phyloP scores from a whole-genome alignment of 2,329 filamentous ascomycete genomes.

The Paradendryphiella salina region DNA sequence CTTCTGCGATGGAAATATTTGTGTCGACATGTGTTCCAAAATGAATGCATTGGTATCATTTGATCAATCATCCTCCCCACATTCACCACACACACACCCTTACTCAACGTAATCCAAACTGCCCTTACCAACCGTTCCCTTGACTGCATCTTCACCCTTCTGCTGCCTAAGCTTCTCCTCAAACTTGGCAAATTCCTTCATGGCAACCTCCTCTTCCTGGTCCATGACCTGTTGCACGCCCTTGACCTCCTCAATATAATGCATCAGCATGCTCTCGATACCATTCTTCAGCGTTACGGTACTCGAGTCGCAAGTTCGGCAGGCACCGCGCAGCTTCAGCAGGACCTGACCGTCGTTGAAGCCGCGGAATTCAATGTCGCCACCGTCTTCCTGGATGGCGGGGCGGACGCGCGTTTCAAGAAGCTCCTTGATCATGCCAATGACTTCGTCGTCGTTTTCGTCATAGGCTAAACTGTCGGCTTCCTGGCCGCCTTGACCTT shows the following conservation, averaged over 20 bases:
- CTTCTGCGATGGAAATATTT: too few species aligned
- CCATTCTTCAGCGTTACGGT: constrained; percentile 97
- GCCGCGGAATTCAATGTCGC: constrained; percentile 92
- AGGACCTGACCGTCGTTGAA: constrained; percentile 85
- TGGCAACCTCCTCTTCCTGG: constrained; percentile 84
- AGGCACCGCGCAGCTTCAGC: constrained; percentile 87
- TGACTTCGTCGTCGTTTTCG: constrained; percentile 89
- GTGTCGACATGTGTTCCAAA: not conserved
- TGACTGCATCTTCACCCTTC: constrained; percentile 57
- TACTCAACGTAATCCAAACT: constrained; percentile 56
- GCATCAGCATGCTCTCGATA: constrained; percentile 97
- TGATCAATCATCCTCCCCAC: not conserved
- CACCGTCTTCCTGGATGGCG: constrained; percentile 95
- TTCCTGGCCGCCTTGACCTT: constrained; percentile 55
- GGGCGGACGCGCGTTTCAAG: constrained; percentile 93
- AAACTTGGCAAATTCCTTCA: constrained; percentile 90
- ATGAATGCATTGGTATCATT: constrained; percentile 11
- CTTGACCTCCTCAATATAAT: constrained; percentile 91
- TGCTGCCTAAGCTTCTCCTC: constrained; percentile 77
- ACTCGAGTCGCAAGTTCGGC: constrained; percentile 93
- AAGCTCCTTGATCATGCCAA: constrained; percentile 98
- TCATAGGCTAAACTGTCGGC: constrained; percentile 79
- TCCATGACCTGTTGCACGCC: constrained; percentile 89
- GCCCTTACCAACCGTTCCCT: constrained; percentile 56
- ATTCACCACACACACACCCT: constrained; percentile 18